These are phyloP conservation scores for Aspergillus phoenicis DNA, from an alignment of 2,329 filamentous ascomycete species.

Conservation along the genomic window DNA sequence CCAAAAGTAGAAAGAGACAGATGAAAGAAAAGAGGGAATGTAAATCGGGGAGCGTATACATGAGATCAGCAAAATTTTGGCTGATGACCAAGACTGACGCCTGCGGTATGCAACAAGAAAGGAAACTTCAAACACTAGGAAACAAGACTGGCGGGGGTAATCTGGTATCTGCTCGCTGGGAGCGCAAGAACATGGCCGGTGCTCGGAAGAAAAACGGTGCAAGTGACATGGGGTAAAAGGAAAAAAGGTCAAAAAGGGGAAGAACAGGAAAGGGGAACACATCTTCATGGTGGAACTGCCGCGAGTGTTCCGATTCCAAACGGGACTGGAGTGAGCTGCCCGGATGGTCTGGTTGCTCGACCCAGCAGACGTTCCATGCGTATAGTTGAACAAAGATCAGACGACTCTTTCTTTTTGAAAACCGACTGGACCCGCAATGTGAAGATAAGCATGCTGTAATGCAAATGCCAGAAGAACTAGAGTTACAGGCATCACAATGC, in stretches of 20 bases:
- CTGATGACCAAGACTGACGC: slow-evolving; percentile 41
- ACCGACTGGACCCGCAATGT: slow-evolving; percentile 14
- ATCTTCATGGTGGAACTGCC: slow-evolving; percentile 6
- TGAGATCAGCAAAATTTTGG: slow-evolving; percentile 34
- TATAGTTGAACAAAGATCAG: slow-evolving; percentile 1
- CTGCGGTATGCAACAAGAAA: slow-evolving; percentile 40
- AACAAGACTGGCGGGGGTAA: slow-evolving; percentile 24
- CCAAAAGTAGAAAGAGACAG: slow-evolving; percentile 17
- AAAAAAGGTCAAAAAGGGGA: slow-evolving; percentile 5
- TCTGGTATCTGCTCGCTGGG: slow-evolving; percentile 31
- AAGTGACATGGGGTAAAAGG: slow-evolving; percentile 3
- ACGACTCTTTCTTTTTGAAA: slow-evolving; percentile 15
- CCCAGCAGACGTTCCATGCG: slow-evolving; percentile 5
- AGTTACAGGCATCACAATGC: slow-evolving; percentile 55
- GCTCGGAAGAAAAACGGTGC: slow-evolving; percentile 7
- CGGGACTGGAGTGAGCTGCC: background rate
- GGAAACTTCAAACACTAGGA: slow-evolving; percentile 25
- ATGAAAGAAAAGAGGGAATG: slow-evolving; percentile 24
- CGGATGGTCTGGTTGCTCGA: background rate
- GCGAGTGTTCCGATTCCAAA: background rate
- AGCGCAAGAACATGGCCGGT: slow-evolving; percentile 21
- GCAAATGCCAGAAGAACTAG: slow-evolving; percentile 33
- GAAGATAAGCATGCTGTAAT: slow-evolving; percentile 29
- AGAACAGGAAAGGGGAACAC: slow-evolving; percentile 6
- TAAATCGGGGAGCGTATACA: slow-evolving; percentile 31